These are phyloP conservation scores for Trichocomaceae sp. DNA, from an alignment of 2,329 filamentous ascomycete species.

Conservation along the genomic window DNA sequence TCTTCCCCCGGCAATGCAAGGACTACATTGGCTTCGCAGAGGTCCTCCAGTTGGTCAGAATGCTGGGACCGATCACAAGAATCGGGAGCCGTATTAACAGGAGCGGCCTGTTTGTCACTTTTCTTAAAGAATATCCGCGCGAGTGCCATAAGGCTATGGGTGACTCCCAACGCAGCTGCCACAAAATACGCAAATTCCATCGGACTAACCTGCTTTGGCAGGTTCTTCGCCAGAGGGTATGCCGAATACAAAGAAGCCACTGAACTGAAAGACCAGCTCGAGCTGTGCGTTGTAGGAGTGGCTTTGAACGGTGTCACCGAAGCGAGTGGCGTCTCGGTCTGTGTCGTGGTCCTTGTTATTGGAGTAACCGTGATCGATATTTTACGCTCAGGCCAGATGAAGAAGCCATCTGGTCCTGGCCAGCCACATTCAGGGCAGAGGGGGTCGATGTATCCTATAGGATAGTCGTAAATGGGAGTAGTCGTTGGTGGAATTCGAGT, in stretches of 20 bases:
- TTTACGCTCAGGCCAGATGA: background rate
- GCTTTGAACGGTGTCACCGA: conserved; percentile 3
- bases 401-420: background rate
- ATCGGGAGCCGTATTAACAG: background rate
- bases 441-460: background rate
- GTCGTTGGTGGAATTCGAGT: background rate
- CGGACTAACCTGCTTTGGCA: background rate
- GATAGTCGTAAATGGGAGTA: background rate
- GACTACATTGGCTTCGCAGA: background rate
- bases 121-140: background rate
- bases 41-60: background rate
- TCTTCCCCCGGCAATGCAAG: background rate
- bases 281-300: background rate
- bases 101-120: background rate
- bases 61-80: background rate
- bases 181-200: background rate
- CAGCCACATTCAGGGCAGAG: background rate
- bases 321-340: background rate
- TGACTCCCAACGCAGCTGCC: background rate
- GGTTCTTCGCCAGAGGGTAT: background rate
- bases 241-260: background rate
- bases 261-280: background rate
- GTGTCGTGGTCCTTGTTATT: background rate
- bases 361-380: background rate
- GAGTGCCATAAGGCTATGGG: background rate